A percentile compares a stretch with the other conserved stretches of the same genome.
Conservation (phyloP, 2,329 filamentous ascomycete genomes). For the Xylariaceae sp. region DNA sequence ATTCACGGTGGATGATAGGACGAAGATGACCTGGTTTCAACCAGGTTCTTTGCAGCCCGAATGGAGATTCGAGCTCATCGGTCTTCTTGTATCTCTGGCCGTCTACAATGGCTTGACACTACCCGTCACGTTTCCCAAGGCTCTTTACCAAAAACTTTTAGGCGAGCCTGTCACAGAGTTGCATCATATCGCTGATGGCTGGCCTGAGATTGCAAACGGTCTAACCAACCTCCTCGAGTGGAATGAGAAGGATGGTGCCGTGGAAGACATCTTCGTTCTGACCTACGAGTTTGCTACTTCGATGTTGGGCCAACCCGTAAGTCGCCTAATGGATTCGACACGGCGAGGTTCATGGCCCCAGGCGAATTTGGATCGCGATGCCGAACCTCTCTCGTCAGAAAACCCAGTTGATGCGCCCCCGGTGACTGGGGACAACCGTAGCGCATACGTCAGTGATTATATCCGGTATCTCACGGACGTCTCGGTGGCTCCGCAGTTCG, state of each 20-base stretch:
- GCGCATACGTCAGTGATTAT: constrained; percentile 77
- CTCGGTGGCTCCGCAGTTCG: constrained; percentile 70
- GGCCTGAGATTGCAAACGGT: constrained; percentile 74
- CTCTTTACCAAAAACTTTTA: constrained; percentile 76
- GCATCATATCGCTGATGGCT: constrained; percentile 77
- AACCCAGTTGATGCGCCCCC: constrained; percentile 55
- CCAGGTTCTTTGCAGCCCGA: constrained; percentile 74
- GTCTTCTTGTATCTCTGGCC: constrained; percentile 80
- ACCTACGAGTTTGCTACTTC: constrained; percentile 79
- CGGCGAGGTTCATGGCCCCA: constrained; percentile 49
- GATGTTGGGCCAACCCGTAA: constrained; percentile 52
- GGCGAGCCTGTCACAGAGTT: constrained; percentile 63
- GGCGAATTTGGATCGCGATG: constrained; percentile 33
- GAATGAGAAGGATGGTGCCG: constrained; percentile 66
- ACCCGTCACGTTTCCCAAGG: constrained; percentile 80
- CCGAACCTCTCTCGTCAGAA: constrained; percentile 30
- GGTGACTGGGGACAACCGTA: constrained; percentile 77
- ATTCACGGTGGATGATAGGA: constrained; percentile 72
- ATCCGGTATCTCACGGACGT: constrained; percentile 75
- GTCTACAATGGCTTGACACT: constrained; percentile 90
- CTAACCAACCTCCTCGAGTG: constrained; percentile 69
- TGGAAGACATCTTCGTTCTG: constrained; percentile 75
- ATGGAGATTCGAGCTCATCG: constrained; percentile 87
- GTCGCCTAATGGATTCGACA: constrained; percentile 48
- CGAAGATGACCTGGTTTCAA: constrained; percentile 81